These are phyloP conservation scores for Hevea brasiliensis DNA, from an alignment of 345 rosid species.

Conservation along the genomic window DNA sequence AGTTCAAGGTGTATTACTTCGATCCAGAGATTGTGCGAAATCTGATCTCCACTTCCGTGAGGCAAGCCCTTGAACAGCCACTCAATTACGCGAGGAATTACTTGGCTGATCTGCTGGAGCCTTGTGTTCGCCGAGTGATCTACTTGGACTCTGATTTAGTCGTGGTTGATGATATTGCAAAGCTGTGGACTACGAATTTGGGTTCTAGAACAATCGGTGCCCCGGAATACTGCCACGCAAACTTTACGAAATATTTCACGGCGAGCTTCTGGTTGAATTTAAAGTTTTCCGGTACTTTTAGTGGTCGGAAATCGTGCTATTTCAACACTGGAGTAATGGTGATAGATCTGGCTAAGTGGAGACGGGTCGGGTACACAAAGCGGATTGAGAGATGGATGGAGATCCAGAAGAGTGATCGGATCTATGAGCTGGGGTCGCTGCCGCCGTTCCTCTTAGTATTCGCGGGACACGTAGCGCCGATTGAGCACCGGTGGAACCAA, in stretches of 20 bases:
- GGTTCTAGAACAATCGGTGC: constrained; percentile 85
- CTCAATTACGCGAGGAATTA: constrained; percentile 92
- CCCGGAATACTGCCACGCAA: constrained; percentile 94
- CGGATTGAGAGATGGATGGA: constrained; percentile 97
- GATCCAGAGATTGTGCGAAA: constrained; percentile 73
- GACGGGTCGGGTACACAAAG: constrained; percentile 65
- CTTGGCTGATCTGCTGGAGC: constrained; percentile 76
- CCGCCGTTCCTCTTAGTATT: constrained; percentile 89
- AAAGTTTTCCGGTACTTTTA: constrained; percentile 50
- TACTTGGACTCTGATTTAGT: constrained; percentile 90
- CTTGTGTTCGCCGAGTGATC: constrained; percentile 80
- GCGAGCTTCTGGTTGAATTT: constrained; percentile 63
- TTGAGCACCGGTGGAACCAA: constrained; percentile 96
- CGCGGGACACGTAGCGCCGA: constrained; percentile 86
- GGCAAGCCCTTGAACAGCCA: constrained; percentile 95
- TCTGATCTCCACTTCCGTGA: constrained; percentile 78
- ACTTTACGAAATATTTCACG: constrained; percentile 89
- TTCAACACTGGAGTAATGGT: constrained; percentile 97
- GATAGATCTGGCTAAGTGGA: constrained; percentile 89
- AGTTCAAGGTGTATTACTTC: constrained; percentile 81
- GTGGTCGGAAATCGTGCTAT: constrained; percentile 69
- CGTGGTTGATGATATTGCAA: constrained; percentile 77
- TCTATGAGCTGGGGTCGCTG: constrained; percentile 88
- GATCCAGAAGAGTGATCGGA: constrained; percentile 79
- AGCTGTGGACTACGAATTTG: constrained; percentile 68